phyloP scores from a whole-genome alignment of 2,329 filamentous ascomycete species.

The Beauveria caledonica region DNA sequence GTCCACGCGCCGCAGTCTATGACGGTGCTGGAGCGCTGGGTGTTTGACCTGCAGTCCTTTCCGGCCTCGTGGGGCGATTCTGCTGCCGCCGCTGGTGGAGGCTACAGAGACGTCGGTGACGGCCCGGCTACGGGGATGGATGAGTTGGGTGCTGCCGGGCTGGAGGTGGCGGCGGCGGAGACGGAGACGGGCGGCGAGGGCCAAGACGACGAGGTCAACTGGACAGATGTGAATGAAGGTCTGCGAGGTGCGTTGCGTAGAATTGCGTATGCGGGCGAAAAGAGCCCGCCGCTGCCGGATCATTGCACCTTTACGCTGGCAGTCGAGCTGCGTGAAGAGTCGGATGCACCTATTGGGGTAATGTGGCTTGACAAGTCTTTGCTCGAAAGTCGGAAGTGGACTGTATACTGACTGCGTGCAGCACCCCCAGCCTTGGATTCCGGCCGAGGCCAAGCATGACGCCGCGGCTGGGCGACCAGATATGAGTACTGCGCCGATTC shows the following conservation, averaged over 20 bases:
- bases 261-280: slow-evolving; percentile 51
- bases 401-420: slow-evolving; percentile 18
- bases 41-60: slow-evolving; percentile 49
- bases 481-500: slow-evolving; percentile 33
- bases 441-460: slow-evolving; percentile 35
- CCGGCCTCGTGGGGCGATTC: slow-evolving; percentile 34
- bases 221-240: slow-evolving; percentile 61
- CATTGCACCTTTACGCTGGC: slow-evolving; percentile 70
- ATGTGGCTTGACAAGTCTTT: slow-evolving; percentile 20
- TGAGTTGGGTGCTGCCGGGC: not conserved
- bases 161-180: not conserved
- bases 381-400: not conserved
- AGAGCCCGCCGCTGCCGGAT: slow-evolving; percentile 48
- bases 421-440: slow-evolving; percentile 55
- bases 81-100: not conserved
- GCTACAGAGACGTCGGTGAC: not conserved
- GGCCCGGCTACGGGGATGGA: not conserved
- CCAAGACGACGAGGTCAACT: slow-evolving; percentile 33
- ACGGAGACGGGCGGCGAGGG: slow-evolving; percentile 5
- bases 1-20: slow-evolving; percentile 33
- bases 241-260: slow-evolving; percentile 59
- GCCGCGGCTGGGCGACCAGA: not conserved
- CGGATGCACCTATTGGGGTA: slow-evolving; percentile 50
- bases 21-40: slow-evolving; percentile 50
- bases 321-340: slow-evolving; percentile 59